Percentiles rank a stretch among this genome's conserved stretches.
These are phyloP conservation scores for Apostasia ramifera DNA, from an alignment of 106 monocot genomes.

Conservation along the genomic window DNA sequence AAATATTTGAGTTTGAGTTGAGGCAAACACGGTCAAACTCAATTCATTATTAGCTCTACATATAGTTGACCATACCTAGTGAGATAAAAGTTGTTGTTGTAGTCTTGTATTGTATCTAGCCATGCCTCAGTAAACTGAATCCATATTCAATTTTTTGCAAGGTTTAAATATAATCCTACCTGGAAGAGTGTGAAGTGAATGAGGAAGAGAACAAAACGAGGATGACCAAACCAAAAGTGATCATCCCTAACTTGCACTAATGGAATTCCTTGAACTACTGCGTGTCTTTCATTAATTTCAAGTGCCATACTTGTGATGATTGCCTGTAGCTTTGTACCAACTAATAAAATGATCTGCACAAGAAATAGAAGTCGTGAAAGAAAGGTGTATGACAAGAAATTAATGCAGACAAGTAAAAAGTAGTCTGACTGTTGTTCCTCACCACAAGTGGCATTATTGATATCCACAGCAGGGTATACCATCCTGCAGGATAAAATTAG, in stretches of 20 bases:
- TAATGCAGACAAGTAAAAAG: too few relatives aligned
- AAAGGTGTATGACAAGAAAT: too few relatives aligned
- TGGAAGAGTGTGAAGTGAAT: constrained; percentile 57
- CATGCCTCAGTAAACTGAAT: too few relatives aligned
- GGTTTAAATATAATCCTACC: background rate
- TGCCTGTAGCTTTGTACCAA: constrained; percentile 17
- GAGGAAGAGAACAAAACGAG: constrained; percentile 25
- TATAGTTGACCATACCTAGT: too few relatives aligned
- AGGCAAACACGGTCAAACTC: too few relatives aligned
- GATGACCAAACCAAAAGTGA: constrained; percentile 47
- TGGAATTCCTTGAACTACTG: constrained; percentile 17
- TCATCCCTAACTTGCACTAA: constrained; percentile 19
- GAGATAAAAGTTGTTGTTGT: too few relatives aligned
- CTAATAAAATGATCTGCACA: constrained; percentile 10
- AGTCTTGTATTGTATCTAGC: too few relatives aligned
- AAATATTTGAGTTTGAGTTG: too few relatives aligned
- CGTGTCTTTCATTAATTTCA: constrained; percentile 16
- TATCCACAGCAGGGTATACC: constrained; percentile 58
- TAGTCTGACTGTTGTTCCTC: constrained; percentile 12
- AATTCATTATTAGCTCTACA: too few relatives aligned
- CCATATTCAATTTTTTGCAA: too few relatives aligned
- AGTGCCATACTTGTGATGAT: constrained; percentile 14
- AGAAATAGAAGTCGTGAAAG: background rate
- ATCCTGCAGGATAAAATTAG: constrained; percentile 32
- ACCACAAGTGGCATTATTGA: constrained; percentile 61